Evolutionary conservation across 208 protist genomes (phyloP), one percentile per base, ranked within the genome.

Genomic region (Acanthamoeba castellanii): DNA sequence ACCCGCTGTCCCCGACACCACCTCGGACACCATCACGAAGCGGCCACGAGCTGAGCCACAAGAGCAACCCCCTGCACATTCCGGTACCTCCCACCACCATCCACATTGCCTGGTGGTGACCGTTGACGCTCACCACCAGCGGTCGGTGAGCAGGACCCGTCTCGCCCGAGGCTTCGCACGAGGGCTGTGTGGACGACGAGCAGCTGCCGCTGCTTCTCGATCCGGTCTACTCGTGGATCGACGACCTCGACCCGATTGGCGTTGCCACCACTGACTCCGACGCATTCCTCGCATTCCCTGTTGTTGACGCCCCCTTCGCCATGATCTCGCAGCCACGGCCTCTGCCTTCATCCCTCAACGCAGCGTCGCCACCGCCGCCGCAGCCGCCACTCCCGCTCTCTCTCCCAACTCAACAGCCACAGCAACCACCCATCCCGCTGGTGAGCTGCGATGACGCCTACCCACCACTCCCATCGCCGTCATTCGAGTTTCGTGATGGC

Each of bases 211-310:
- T 81, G 32, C 7, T 42, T 14, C 72, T 81, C 18, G 72, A 81
- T 14, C 42, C 72, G 18, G 18, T n/a, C 14, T 81, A 81, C 42
- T 25, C 30, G 34, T 81, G 72, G 72, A 81, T 81, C 20, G 42
- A 45, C 72, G 72, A 81, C 72, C 72, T 81, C 72, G 72, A 81
- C 13, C 72, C 72, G 37, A 50, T 47, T 25, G 72, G 72, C 34
- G 25, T 27, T 34, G 72, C 5, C 2, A 6, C 34, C 34, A 50
- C 72, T 0, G 34, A 42, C 37, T 25, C 42, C 18, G 30, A 50
- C 13, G 8, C 72, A 25, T 81, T 30, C 34, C 72, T 50, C 72
- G 0, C 42, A 32, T n/a, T 81, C 27, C 27, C 20, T 32, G 6
- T 81, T 25, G 25, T 50, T 13, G 57, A 64, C 20, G 57, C 27